Evolutionary conservation across 2,329 filamentous ascomycete genomes (phyloP).

Genomic region (Penicillium psychrosexuale): DNA sequence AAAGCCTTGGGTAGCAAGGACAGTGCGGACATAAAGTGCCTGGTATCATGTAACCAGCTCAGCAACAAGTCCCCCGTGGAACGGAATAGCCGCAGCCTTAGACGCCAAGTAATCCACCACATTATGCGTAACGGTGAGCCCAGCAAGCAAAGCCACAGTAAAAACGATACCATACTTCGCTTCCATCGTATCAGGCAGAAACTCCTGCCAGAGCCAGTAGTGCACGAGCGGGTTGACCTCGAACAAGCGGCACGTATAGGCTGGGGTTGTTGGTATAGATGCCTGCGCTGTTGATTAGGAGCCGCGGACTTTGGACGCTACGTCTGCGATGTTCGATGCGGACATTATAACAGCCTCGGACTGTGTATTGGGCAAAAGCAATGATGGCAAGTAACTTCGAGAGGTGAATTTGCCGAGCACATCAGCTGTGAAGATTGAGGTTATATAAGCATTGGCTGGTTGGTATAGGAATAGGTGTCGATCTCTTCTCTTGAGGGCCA

Average conservation of each 20-base stretch:
- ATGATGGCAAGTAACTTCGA: conserved; percentile 61
- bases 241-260: conserved; percentile 62
- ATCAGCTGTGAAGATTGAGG: conserved; percentile 56
- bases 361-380: conserved; percentile 62
- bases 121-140: conserved; percentile 58
- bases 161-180: conserved; percentile 70
- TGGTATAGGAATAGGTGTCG: not conserved
- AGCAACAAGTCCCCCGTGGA: conserved; percentile 63
- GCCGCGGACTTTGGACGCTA: conserved; percentile 53
- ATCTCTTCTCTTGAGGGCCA: conserved; percentile 37
- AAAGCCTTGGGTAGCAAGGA: conserved; percentile 64
- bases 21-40: conserved; percentile 59
- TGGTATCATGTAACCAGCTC: conserved; percentile 61
- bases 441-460: not conserved
- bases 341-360: conserved; percentile 61
- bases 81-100: conserved; percentile 64
- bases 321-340: conserved; percentile 50
- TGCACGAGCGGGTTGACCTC: conserved; percentile 68
- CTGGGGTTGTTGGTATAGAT: conserved; percentile 50
- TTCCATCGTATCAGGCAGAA: conserved; percentile 63
- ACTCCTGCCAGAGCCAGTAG: conserved; percentile 64
- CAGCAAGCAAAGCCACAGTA: conserved; percentile 64
- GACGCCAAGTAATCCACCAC: conserved; percentile 66
- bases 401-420: conserved; percentile 57
- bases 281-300: conserved; percentile 47